These are phyloP conservation scores for Moniliella sp. DNA, from an alignment of 1,284 basidiomycete species.

Conservation along the genomic window DNA sequence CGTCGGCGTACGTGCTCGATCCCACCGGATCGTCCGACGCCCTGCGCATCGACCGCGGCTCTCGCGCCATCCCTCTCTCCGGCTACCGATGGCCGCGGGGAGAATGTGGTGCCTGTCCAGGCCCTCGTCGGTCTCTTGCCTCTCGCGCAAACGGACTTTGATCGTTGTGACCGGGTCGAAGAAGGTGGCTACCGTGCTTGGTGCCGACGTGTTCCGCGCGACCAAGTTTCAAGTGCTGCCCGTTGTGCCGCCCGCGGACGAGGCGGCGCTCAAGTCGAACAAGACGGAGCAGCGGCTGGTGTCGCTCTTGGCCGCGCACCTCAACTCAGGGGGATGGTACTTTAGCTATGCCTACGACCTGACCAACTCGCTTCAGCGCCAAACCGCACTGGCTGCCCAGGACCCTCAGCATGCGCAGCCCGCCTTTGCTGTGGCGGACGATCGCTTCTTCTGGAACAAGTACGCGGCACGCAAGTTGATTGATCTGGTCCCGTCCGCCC, in stretches of 20 bases:
- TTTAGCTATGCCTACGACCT: slow-evolving; percentile 82
- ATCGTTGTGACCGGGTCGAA: slow-evolving; percentile 68
- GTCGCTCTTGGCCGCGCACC: slow-evolving; percentile 62
- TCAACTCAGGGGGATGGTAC: slow-evolving; percentile 57
- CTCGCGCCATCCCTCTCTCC: no score
- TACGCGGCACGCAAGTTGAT: slow-evolving; percentile 35
- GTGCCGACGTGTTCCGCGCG: slow-evolving; percentile 66
- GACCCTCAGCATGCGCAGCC: slow-evolving; percentile 38
- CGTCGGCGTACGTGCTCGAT: no score
- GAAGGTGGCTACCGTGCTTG: slow-evolving; percentile 55
- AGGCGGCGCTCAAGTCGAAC: slow-evolving; percentile 43
- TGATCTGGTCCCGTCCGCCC: slow-evolving; percentile 4
- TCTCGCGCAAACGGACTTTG: no score
- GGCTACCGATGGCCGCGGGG: no score
- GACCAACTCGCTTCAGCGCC: slow-evolving; percentile 66
- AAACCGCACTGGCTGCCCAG: slow-evolving; percentile 40
- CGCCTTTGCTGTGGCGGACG: slow-evolving; percentile 60
- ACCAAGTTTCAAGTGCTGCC: slow-evolving; percentile 81
- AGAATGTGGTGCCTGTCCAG: no score
- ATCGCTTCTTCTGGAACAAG: slow-evolving; percentile 97
- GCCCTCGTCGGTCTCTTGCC: no score
- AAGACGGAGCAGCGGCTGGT: slow-evolving; percentile 71
- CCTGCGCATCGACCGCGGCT: no score
- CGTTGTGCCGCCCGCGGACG: slow-evolving; percentile 46
- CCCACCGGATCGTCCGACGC: no score